Evolutionary conservation across 495 filamentous ascomycete genomes (phyloP).

Genomic region (Trichoderma orchidacearum): DNA sequence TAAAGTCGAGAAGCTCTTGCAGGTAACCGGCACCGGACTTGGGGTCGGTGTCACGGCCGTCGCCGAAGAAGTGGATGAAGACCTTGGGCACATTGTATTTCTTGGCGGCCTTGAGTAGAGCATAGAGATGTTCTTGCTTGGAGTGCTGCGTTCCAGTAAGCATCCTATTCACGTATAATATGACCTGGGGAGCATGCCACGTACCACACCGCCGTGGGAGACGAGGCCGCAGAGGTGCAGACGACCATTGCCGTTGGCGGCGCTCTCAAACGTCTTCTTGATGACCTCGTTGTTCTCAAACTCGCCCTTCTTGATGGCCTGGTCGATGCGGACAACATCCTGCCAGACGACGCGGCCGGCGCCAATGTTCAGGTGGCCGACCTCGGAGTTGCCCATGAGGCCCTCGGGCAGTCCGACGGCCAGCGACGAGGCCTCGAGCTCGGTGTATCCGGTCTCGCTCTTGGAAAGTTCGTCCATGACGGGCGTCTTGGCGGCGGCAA

Average conservation of each 20-base stretch:
- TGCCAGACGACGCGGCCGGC: slow-evolving; percentile 98
- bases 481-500: slow-evolving; percentile 81
- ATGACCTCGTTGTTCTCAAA: slow-evolving; percentile 67
- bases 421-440: slow-evolving; percentile 88
- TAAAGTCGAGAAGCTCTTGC: slow-evolving; percentile 64
- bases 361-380: slow-evolving; percentile 96
- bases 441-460: slow-evolving; percentile 34
- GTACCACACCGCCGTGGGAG: slow-evolving; percentile 82
- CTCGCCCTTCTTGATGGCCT: slow-evolving; percentile 80
- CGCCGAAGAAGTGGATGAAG: slow-evolving; percentile 97
- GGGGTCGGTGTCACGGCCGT: slow-evolving; percentile 94
- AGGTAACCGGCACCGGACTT: slow-evolving; percentile 80
- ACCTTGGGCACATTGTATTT: slow-evolving; percentile 75
- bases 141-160: slow-evolving; percentile 45
- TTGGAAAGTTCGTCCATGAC: slow-evolving; percentile 33
- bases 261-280: slow-evolving; percentile 60
- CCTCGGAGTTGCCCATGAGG: slow-evolving; percentile 97
- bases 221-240: slow-evolving; percentile 84
- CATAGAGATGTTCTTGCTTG: slow-evolving; percentile 85
- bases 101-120: slow-evolving; percentile 77
- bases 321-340: slow-evolving; percentile 95
- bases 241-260: slow-evolving; percentile 79
- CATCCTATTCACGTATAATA: neutral
- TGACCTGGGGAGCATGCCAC: slow-evolving; percentile 9
- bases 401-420: slow-evolving; percentile 93